Evolutionary conservation across 176 grass and related monocot genomes (phyloP).

Genomic region (Hordeum marinum): DNA sequence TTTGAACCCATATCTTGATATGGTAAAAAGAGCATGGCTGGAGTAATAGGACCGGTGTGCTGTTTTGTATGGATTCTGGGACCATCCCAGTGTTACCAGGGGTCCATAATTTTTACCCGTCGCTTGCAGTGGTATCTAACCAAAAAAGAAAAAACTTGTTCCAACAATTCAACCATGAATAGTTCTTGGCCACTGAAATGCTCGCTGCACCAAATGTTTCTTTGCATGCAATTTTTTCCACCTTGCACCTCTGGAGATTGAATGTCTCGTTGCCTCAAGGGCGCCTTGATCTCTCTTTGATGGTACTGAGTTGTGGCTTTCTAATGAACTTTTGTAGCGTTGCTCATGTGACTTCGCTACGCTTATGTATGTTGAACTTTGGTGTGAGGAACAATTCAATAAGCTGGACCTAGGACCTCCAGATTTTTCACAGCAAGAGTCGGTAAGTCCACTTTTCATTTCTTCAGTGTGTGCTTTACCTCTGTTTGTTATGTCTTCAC

Average conservation of each 20-base stretch:
- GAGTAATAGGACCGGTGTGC: neutral
- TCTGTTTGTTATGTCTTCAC: too few species aligned
- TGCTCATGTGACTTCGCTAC: conserved; percentile 78
- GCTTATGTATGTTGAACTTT: conserved; percentile 83
- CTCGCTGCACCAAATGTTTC: neutral
- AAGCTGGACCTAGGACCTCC: conserved; percentile 23
- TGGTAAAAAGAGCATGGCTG: neutral
- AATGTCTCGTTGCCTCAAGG: neutral
- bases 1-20: neutral
- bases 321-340: conserved; percentile 41
- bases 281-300: neutral
- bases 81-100: too few species aligned
- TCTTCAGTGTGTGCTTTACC: too few species aligned
- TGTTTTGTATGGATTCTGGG: neutral
- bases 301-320: conserved; percentile 28
- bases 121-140: neutral
- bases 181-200: neutral
- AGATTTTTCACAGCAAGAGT: too few species aligned
- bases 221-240: conserved; percentile 7
- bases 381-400: conserved; percentile 69
- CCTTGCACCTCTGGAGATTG: neutral
- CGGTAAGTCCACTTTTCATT: too few species aligned
- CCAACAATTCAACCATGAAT: neutral
- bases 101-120: too few species aligned
- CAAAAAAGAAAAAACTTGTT: neutral